Evolutionary conservation across 148 eudicot genomes (phyloP), one percentile per base, ranked within the genome.

Genomic region (Amaranthus cruentus): DNA sequence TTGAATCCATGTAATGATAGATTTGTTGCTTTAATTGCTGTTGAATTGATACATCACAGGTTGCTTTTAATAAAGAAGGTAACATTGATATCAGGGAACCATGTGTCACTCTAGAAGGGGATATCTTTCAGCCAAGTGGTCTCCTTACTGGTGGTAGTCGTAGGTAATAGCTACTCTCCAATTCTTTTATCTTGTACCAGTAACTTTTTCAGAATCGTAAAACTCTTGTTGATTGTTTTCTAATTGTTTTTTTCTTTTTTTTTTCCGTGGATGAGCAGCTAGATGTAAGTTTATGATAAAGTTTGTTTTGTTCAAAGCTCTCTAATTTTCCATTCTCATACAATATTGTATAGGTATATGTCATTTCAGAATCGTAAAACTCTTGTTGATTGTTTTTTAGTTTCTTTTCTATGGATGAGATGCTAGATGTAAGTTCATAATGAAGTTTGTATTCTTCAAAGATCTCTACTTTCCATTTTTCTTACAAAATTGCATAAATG

Each of bases 141-240:
- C 92, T 92, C 79, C 79, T 96, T 69, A 96, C 99, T 56, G 99
- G 99, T 84, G 99, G 99, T 67, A 92, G 97, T 81, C 99, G 99
- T 78, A 90, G 88, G 99, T 96, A 83, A 67, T 84, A 5, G 53
- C 7, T 49, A 7, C 6, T 47, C 60, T 73, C 53, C 43, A 67
- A 18, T 78, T 69, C 71, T 44, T 72, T 47, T 13, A 15, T 51
- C 21, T 10, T 28, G 58, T 28, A 28, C 38, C 38, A 46, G 49
- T 65, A 58, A 15, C 49, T 60, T 52, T 1, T 61, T n/a, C 68
- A 12, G n/a, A 66, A 48, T 8, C 53, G 76, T 63, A 38, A 4
- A 13, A 52, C 47, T 73, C 9, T 46, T 50, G 56, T 4, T 6
- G 0, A 28, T 28, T 6, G 44, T 46, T 49, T 15, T 43, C 47